Percentiles rank a stretch among this genome's conserved stretches.
Conservation (phyloP, 2,329 filamentous ascomycete species). For the Nemania sp. region DNA sequence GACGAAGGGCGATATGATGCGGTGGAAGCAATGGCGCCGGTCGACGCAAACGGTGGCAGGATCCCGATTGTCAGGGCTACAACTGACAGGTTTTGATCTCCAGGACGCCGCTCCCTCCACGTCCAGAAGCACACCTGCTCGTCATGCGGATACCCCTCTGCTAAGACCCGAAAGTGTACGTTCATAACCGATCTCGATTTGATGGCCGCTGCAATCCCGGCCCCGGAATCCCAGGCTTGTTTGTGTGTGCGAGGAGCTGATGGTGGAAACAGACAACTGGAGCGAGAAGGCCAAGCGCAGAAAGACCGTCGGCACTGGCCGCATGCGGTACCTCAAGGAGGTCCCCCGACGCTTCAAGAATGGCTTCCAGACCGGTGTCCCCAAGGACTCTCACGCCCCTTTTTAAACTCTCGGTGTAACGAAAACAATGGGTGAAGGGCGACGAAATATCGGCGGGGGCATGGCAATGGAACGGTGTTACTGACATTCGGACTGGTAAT, state of each 20-base stretch:
- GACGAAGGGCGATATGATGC: background rate
- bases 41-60: background rate
- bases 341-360: slow-evolving; percentile 95
- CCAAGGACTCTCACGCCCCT: slow-evolving; percentile 73
- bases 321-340: slow-evolving; percentile 92
- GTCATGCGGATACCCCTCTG: slow-evolving; percentile 92
- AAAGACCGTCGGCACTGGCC: slow-evolving; percentile 98
- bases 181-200: slow-evolving; percentile 8
- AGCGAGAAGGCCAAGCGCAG: slow-evolving; percentile 99
- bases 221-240: background rate
- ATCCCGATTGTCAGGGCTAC: background rate
- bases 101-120: slow-evolving; percentile 96
- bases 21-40: slow-evolving; percentile 10
- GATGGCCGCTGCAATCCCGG: slow-evolving; percentile 27
- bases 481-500: slow-evolving; percentile 43
- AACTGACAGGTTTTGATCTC: slow-evolving; percentile 12
- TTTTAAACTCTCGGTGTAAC: slow-evolving; percentile 30
- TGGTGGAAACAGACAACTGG: slow-evolving; percentile 82
- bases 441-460: slow-evolving; percentile 39
- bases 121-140: slow-evolving; percentile 99
- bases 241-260: slow-evolving; percentile 16
- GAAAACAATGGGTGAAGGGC: slow-evolving; percentile 43
- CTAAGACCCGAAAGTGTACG: slow-evolving; percentile 99
- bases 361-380: slow-evolving; percentile 90
- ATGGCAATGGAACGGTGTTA: slow-evolving; percentile 44